These are phyloP conservation scores for Trichoderma semiorbis DNA, from an alignment of 2,329 filamentous ascomycete genomes.

Conservation along the genomic window DNA sequence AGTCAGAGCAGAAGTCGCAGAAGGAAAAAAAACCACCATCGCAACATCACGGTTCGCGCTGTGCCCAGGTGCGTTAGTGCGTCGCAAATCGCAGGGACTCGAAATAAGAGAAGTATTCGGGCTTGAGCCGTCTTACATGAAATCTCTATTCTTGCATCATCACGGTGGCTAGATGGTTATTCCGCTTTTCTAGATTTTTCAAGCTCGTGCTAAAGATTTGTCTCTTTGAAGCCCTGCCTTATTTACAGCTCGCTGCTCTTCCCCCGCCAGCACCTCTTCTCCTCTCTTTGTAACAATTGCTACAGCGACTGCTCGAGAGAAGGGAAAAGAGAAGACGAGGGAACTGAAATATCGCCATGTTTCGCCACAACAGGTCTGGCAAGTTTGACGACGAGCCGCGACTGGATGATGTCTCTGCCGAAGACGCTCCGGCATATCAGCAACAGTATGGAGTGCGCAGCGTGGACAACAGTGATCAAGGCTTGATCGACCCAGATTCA, in stretches of 20 bases:
- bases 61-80: conserved; percentile 17
- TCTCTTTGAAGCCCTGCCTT: neutral
- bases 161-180: conserved; percentile 1
- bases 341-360: neutral
- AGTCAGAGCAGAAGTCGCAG: neutral
- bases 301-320: neutral
- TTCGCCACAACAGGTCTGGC: neutral
- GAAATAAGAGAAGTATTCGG: neutral
- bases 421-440: conserved; percentile 16
- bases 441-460: conserved; percentile 17
- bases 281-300: neutral
- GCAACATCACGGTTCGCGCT: conserved; percentile 9
- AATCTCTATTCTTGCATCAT: conserved; percentile 16
- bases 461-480: conserved; percentile 32
- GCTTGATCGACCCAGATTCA: conserved; percentile 55
- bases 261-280: neutral
- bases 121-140: neutral
- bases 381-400: conserved; percentile 17
- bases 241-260: neutral
- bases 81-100: neutral
- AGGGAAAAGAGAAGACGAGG: neutral
- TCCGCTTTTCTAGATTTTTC: neutral
- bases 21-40: neutral
- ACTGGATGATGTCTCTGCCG: conserved; percentile 21
- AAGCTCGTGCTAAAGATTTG: neutral